phyloP scores from a whole-genome alignment of 257 asterid genomes.

The Phtheirospermum japonicum region DNA sequence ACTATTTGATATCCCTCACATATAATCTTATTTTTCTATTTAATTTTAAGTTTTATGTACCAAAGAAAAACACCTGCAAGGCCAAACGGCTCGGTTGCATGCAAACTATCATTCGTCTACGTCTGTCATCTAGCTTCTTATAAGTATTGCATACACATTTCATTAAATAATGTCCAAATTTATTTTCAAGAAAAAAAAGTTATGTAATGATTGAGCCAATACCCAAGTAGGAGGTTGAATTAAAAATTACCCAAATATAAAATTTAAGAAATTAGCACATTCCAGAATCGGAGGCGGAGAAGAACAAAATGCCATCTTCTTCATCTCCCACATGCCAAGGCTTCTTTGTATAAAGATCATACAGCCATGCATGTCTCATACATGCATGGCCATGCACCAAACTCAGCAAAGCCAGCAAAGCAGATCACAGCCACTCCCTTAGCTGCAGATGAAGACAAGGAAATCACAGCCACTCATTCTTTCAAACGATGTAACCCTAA shows the following conservation, averaged over 20 bases:
- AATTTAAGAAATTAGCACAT: background rate
- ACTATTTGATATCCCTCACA: too few species aligned
- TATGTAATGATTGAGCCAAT: background rate
- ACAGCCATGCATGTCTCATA: too few species aligned
- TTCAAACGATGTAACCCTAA: too few species aligned
- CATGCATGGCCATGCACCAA: too few species aligned
- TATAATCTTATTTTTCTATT: too few species aligned
- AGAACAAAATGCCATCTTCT: slow-evolving; percentile 87
- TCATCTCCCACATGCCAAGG: slow-evolving; percentile 80
- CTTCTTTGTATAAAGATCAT: too few species aligned
- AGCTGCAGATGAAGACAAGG: too few species aligned
- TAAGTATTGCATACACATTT: slow-evolving; percentile 48
- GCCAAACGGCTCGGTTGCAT: slow-evolving; percentile 98
- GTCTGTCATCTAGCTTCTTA: slow-evolving; percentile 98
- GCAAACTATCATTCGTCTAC: slow-evolving; percentile 82
- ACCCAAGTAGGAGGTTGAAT: background rate
- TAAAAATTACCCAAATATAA: background rate
- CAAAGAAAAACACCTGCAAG: slow-evolving; percentile 58
- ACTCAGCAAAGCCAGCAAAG: too few species aligned
- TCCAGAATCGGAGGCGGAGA: slow-evolving; percentile 32
- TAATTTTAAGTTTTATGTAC: too few species aligned
- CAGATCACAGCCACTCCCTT: too few species aligned
- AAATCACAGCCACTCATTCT: too few species aligned
- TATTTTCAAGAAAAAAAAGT: background rate
- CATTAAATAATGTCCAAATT: slow-evolving; percentile 3